Conservation (phyloP, 306 rosid genomes). For the Casuarina cunninghamiana region DNA sequence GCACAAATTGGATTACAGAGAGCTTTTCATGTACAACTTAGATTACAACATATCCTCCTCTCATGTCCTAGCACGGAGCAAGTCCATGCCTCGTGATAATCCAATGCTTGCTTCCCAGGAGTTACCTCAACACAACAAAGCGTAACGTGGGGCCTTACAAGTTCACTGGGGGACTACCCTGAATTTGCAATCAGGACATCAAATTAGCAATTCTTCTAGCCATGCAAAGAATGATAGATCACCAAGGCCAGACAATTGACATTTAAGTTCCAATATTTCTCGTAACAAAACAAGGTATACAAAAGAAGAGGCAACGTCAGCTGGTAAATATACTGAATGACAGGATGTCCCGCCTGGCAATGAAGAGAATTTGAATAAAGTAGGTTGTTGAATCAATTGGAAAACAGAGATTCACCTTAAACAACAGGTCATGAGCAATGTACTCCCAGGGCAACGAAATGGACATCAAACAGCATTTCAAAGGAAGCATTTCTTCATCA, state of each 20-base stretch:
- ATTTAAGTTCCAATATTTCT: not conserved
- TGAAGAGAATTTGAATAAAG: not conserved
- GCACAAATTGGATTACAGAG: constrained; percentile 5
- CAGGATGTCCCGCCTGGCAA: constrained; percentile 12
- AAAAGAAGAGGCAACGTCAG: not conserved
- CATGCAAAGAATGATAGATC: not conserved
- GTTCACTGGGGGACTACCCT: constrained; percentile 89
- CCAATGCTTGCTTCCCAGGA: constrained; percentile 17
- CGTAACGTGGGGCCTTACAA: constrained; percentile 48
- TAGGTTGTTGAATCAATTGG: not conserved
- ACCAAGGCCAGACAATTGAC: not conserved
- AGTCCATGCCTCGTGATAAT: not conserved
- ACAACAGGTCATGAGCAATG: constrained; percentile 88
- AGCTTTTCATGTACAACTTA: constrained; percentile 26
- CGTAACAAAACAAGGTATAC: not conserved
- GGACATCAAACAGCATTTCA: constrained; percentile 96
- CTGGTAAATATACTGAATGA: constrained; percentile 3
- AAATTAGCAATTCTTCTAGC: constrained; percentile 24
- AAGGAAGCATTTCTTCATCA: constrained; percentile 81
- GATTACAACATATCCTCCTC: not conserved
- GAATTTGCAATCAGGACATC: constrained; percentile 21
- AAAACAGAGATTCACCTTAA: constrained; percentile 60
- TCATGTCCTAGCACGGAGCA: not conserved
- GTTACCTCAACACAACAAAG: constrained; percentile 24
- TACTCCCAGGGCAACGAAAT: constrained; percentile 96